Base-by-base conservation (phyloP, 148 eudicot genomes). In the Chenopodium album region DNA sequence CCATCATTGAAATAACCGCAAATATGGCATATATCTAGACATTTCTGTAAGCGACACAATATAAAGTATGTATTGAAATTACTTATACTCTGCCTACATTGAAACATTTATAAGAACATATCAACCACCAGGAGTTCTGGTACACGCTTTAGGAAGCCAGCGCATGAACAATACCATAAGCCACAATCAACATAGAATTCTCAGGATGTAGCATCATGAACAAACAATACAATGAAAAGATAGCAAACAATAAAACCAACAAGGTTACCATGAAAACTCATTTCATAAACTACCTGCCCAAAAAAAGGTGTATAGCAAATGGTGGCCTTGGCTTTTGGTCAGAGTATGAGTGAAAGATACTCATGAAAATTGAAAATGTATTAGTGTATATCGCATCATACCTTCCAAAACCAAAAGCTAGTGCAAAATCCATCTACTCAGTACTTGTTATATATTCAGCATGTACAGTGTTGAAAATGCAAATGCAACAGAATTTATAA, bases 151-250 rank as follows among this genome's bases (percentile, higher is more conserved):
- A 28, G 10, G 31, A 31, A 72, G 85, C 19, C 34, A 48, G 26
- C 19, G 22, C 17, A 16, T 6, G 46, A 34, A 12, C 65, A 76
- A 19, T 10, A 26, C 5, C 37, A 37, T 22, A 7, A 14, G 14
- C n/a, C 3, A 2, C 80, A 47, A 29, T 50, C 29, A 29, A 77
- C 47, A 75, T 31, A 29, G 37, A 47, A 9, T 3, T 17, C 32
- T 12, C 37, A 73, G 19, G 12, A 47, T 28, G 28, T 56, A 47
- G 44, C 48, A 71, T 26, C 65, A 37, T 29, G 28, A 56, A 82
- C 68, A 62, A 78, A 4, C 62, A 77, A 14, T 20, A 72, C 11
- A 66, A 47, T 16, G 78, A 56, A 76, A 46, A 59, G 50, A 76
- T 1, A 50, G 4, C 48, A 17, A 48, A 59, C 13, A 76, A 60